Base-by-base conservation (phyloP, 2,329 filamentous ascomycete species). In the Trichoderma arundinaceum region DNA sequence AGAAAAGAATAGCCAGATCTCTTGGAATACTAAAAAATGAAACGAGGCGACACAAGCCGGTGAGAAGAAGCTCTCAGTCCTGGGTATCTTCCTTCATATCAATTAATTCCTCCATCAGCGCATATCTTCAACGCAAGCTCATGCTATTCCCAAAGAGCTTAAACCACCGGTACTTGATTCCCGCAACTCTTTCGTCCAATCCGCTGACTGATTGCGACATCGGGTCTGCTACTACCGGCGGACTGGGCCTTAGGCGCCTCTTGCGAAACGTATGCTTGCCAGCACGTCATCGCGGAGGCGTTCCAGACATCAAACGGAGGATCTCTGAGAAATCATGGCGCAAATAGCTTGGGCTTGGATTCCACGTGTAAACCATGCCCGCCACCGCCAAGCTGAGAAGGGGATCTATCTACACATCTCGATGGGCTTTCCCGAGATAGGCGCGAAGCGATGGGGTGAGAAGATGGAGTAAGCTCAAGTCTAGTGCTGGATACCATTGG, bases 211-310 rank as follows among this genome's bases (percentile, higher is more conserved):
- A 35, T 58, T 66, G 64, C 64, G 64, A 62, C 57, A 62, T 66
- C 49, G 64, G 64, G 39, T 57, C 17, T 44, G 28, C n/a, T 19
- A 32, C 22, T 60, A 61, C 43, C 57, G 43, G 56, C 7, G 35
- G 57, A 43, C 13, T 43, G 54, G 64, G 33, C 53, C 41, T n/a
- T 43, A 51, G 39, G n/a, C 13, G 32, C 19, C 12, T 38, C 43
- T 66, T 66, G 57, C 64, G 57, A 66, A 66, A 41, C 56, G 19
- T 15, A 66, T 66, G 64, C 64, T 66, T 54, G 64, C 57, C 57
- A 66, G 57, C 64, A 66, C 64, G 64, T 32, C 57, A 66, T 66
- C 64, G 57, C 19, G 33, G 57, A 43, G 57, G 35, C 56, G 17
- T 19, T 43, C 10, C 8, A 41, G 19, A 49, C 15, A 39, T 9